Evolutionary conservation across 768 basidiomycete species (phyloP), one percentile per base, ranked within the genome.

Genomic region (Leccinum fibrillosum): DNA sequence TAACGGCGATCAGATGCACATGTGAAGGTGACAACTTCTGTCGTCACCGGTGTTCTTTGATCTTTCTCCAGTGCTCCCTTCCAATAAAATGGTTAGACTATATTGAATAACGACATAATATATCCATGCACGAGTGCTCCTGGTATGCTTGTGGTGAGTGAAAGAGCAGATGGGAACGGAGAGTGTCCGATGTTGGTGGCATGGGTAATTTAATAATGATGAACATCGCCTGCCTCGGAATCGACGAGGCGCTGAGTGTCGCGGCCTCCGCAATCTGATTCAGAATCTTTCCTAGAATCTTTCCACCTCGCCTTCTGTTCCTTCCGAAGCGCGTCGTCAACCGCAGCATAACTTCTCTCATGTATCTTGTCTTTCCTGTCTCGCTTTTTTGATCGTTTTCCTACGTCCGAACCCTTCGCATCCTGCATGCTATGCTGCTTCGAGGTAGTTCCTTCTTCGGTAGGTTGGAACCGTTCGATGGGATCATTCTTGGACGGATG

Each of bases 401-500:
- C 85, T 45, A 86, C 83, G 62, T 88, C 84, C 56, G 86, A 69
- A 23, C 82, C 81, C 53, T 69, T 74, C 3, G 66, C 62, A 2
- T 67, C 60, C 21, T 59, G 68, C 17, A 66, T 66, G 13, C 59
- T 68, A 55, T 69, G 72, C 51, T 67, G 59, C 45, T 71, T 69
- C 6, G 47, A 55, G 51, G 70, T 72, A 6, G 63, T 58, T 60
- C 65, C 71, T 56, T 66, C 68, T 1, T 63, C 61, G 4, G 49
- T 23, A 47, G 76, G 74, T 64, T 81, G 78, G 66, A 78, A 75
- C 3, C 88, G 85, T 61, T 86, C 83, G 56, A 90, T 84, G 0
- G 89, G 85, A 6, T 78, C 67, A 67, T 90, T 92, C 73, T 94
- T 94, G 5, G 94, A 85, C 17, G 78, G 74, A 68, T 98, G 95